Base-by-base conservation (phyloP, 805 yeast genomes). In the Candida hispaniensis region DNA sequence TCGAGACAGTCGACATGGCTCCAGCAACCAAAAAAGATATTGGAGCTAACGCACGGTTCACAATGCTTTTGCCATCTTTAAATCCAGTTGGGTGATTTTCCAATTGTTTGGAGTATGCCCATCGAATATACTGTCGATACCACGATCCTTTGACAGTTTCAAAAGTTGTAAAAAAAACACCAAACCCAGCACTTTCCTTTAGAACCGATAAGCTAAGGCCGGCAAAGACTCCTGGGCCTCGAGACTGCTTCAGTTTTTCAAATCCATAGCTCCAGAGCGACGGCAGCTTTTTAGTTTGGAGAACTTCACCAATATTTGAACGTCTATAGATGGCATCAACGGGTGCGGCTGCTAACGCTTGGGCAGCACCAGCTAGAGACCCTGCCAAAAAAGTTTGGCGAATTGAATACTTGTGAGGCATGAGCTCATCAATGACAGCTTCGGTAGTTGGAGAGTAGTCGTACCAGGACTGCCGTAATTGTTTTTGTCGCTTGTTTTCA, bases 281-380 rank as follows among this genome's bases (percentile, higher is more conserved):
- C 8, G 38, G 38, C 19, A 26, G 15, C 12, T 26, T 18, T 40
- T 69, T 69, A 54, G 38, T 34, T 34, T 69, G 66, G 10, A 82
- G 56, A 35, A 86, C 58, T 45, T 83, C 94, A 7, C 78, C 70
- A 4, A 82, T 76, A 2, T 75, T 67, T 44, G 86, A 80, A 45
- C 96, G 65, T 2, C 93, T 72, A 49, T 78, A 79, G 3, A 88
- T 73, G 6, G 96, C 94, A 56, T 88, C 96, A 4, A 88, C 65
- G 0, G 97, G 97, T 2, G 95, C 88, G 2, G 94, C 94, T 1
- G 82, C 86, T 11, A 82, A 58, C n/a, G 93, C 79, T 47, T 91
- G 94, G 14, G 75, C 73, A 0, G 77, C 73, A 1, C 96, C 96
- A 0, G 95, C 95, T 0, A 81, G 44, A 39, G 76, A 73, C 0